phyloP scores from a whole-genome alignment of 2,329 filamentous ascomycete species.

The Epichloe hybrida region DNA sequence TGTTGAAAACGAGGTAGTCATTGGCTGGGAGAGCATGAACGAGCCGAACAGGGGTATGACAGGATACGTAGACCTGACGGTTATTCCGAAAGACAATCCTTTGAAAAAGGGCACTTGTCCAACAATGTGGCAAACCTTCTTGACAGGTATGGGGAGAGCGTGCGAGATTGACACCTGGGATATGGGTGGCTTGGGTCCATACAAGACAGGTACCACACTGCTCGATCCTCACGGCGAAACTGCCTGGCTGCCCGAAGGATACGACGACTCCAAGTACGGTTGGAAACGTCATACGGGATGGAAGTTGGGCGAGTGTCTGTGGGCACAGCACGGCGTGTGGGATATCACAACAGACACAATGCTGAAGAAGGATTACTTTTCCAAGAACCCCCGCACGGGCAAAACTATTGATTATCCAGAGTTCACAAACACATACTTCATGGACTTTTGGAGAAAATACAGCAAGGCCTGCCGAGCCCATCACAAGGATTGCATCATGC shows the following conservation, averaged over 20 bases:
- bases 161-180: slow-evolving; percentile 88
- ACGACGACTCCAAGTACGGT: slow-evolving; percentile 78
- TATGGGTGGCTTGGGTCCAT: slow-evolving; percentile 84
- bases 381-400: slow-evolving; percentile 61
- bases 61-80: slow-evolving; percentile 67
- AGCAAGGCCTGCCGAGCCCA: slow-evolving; percentile 58
- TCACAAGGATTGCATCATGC: slow-evolving; percentile 71
- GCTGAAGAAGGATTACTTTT: slow-evolving; percentile 77
- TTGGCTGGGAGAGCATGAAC: slow-evolving; percentile 95
- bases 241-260: slow-evolving; percentile 71
- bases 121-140: slow-evolving; percentile 84
- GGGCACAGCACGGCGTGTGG: slow-evolving; percentile 96
- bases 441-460: slow-evolving; percentile 72
- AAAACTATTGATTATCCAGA: slow-evolving; percentile 64
- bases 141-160: slow-evolving; percentile 80
- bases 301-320: slow-evolving; percentile 89
- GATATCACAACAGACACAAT: slow-evolving; percentile 66
- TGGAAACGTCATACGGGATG: slow-evolving; percentile 80
- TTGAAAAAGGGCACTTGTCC: slow-evolving; percentile 90
- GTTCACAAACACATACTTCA: slow-evolving; percentile 85
- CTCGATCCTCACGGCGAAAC: slow-evolving; percentile 78
- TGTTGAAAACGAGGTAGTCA: slow-evolving; percentile 71
- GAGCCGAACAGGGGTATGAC: slow-evolving; percentile 85
- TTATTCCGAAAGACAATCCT: slow-evolving; percentile 75
- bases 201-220: slow-evolving; percentile 70